Percentiles rank a stretch among this genome's conserved stretches.
Evolutionary conservation across 192 early-diverging fungal genomes (phyloP).

Genomic region (Pecoramyces ruminantium): DNA sequence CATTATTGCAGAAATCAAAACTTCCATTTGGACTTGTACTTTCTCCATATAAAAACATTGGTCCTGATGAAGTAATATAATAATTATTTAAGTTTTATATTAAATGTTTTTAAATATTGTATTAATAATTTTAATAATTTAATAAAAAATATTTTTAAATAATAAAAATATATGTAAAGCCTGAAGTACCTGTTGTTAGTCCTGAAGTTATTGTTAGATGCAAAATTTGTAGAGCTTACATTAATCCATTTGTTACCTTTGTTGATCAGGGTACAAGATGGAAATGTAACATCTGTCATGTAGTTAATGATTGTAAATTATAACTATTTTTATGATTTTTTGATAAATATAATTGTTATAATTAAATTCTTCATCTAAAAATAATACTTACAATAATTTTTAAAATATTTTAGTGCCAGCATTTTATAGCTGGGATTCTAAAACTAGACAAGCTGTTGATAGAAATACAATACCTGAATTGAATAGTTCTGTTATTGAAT

Average conservation of each 20-base stretch:
- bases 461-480: constrained; percentile 78
- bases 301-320: constrained; percentile 82
- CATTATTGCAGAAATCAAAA: constrained; percentile 70
- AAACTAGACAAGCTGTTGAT: constrained; percentile 59
- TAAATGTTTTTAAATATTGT: too few species aligned
- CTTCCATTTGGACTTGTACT: constrained; percentile 78
- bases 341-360: too few species aligned
- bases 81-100: not conserved
- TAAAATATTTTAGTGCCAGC: constrained; percentile 28
- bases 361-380: too few species aligned
- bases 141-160: not conserved
- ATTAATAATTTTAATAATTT: too few species aligned
- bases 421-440: constrained; percentile 59
- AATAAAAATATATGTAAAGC: constrained; percentile 11
- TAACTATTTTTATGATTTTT: too few species aligned
- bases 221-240: constrained; percentile 84
- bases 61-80: constrained; percentile 46
- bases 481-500: constrained; percentile 79
- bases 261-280: constrained; percentile 88
- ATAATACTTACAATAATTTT: too few species aligned
- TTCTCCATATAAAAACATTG: constrained; percentile 67
- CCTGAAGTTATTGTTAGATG: constrained; percentile 85
- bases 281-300: constrained; percentile 90
- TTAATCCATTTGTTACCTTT: constrained; percentile 92
- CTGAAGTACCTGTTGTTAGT: constrained; percentile 66